Conservation (phyloP, 805 yeast genomes). For the Saccharomyces mikatae region DNA sequence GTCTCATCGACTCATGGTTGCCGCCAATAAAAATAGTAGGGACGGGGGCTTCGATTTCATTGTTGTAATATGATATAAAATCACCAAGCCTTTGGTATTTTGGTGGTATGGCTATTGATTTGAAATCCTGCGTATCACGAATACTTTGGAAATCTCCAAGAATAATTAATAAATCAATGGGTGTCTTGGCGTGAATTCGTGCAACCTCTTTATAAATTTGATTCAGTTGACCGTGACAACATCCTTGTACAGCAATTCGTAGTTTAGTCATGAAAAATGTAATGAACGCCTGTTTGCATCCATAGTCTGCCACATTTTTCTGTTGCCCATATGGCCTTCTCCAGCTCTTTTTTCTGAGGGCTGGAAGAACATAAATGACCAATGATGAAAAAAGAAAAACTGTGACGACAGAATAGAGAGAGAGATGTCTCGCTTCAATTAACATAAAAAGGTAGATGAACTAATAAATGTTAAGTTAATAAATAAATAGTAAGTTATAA, state of each 20-base stretch:
- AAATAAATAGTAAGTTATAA: conserved; percentile 1
- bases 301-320: neutral
- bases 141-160: conserved; percentile 91
- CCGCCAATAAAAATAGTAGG: conserved; percentile 86
- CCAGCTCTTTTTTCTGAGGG: neutral
- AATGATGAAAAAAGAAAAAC: neutral
- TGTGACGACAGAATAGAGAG: neutral
- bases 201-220: conserved; percentile 42
- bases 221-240: conserved; percentile 77
- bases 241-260: conserved; percentile 72
- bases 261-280: conserved; percentile 11
- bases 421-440: too few relatives aligned
- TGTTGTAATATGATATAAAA: conserved; percentile 67
- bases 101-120: conserved; percentile 66
- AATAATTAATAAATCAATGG: conserved; percentile 57
- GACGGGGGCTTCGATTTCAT: conserved; percentile 51
- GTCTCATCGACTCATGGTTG: conserved; percentile 85
- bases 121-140: conserved; percentile 53
- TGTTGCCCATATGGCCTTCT: neutral
- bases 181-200: conserved; percentile 12
- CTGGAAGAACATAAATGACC: neutral
- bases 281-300: neutral
- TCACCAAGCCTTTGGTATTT: conserved; percentile 75
- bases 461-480: neutral
- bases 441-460: too few relatives aligned